Conservation (phyloP, 2,329 filamentous ascomycete species). For the Clarireedia paspali region DNA sequence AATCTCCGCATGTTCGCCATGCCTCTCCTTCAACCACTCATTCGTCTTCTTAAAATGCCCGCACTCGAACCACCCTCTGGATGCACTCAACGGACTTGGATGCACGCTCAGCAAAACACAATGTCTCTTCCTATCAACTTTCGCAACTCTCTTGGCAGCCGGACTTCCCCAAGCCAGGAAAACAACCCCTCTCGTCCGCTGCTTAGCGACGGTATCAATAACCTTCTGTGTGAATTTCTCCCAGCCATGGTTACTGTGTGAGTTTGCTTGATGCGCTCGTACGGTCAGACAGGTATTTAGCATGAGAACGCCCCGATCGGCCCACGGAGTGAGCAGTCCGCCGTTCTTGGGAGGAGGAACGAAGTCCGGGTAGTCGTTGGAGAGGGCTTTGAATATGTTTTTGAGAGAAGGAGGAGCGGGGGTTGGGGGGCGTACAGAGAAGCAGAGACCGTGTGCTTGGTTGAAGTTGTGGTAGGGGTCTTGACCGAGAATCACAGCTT, state of each 20-base stretch:
- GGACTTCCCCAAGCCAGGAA: conserved; percentile 92
- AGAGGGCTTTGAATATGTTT: conserved; percentile 88
- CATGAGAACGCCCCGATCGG: conserved; percentile 83
- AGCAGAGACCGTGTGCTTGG: conserved; percentile 93
- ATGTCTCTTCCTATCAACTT: conserved; percentile 66
- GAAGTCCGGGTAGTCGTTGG: conserved; percentile 82
- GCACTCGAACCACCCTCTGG: conserved; percentile 74
- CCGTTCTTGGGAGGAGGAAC: conserved; percentile 65
- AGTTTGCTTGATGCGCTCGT: conserved; percentile 79
- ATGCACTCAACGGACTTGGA: conserved; percentile 85
- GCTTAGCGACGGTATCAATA: conserved; percentile 77
- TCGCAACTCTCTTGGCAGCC: conserved; percentile 70
- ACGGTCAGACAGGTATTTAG: conserved; percentile 95
- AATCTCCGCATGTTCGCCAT: conserved; percentile 73
- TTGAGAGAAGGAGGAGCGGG: conserved; percentile 80
- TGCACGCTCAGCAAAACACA: conserved; percentile 81
- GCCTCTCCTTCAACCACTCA: conserved; percentile 71
- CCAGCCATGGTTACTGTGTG: conserved; percentile 82
- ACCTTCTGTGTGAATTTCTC: conserved; percentile 87
- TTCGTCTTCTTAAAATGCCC: conserved; percentile 77
- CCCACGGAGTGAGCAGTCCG: conserved; percentile 87
- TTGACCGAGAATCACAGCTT: conserved; percentile 89
- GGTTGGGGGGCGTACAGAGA: conserved; percentile 87
- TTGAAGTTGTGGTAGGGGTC: conserved; percentile 95
- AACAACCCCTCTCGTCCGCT: conserved; percentile 74